These are phyloP conservation scores for Platismatia glauca DNA, from an alignment of 495 filamentous ascomycete species.

Conservation along the genomic window DNA sequence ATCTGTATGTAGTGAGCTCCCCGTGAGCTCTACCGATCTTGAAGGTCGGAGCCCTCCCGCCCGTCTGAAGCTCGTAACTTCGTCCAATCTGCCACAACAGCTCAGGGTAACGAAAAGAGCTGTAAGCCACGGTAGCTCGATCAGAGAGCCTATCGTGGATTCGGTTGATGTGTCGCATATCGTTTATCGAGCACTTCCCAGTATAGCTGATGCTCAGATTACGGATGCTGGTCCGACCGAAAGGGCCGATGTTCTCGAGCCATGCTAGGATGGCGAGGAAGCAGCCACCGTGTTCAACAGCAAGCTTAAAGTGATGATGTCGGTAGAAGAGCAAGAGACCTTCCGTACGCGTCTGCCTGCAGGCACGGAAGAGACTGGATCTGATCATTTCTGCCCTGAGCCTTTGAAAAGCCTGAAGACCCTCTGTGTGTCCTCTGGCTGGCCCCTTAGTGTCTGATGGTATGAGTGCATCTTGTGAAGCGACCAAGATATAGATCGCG, in stretches of 20 bases:
- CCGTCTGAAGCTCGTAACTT: too few relatives aligned
- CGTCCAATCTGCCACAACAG: not conserved
- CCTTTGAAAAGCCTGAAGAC: fast-evolving
- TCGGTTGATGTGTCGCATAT: too few relatives aligned
- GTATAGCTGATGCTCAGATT: not conserved
- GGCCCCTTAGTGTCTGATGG: not conserved
- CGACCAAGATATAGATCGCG: not conserved
- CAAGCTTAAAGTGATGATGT: not conserved
- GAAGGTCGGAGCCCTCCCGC: not conserved
- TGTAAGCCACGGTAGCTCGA: not conserved
- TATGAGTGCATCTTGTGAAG: not conserved
- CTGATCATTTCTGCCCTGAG: not conserved
- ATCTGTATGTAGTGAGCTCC: too few relatives aligned
- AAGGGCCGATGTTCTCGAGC: not conserved
- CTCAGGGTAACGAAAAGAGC: too few relatives aligned
- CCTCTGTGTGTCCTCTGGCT: not conserved
- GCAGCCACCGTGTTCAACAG: not conserved
- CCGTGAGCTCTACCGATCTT: not conserved
- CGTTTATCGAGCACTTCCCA: not conserved
- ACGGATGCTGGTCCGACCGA: not conserved
- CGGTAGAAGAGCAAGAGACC: not conserved
- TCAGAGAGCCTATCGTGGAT: not conserved
- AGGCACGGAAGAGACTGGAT: not conserved
- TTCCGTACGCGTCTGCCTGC: not conserved
- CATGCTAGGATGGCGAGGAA: not conserved